Conservation (phyloP, 2,329 filamentous ascomycete genomes). For the Fusarium circinatum region DNA sequence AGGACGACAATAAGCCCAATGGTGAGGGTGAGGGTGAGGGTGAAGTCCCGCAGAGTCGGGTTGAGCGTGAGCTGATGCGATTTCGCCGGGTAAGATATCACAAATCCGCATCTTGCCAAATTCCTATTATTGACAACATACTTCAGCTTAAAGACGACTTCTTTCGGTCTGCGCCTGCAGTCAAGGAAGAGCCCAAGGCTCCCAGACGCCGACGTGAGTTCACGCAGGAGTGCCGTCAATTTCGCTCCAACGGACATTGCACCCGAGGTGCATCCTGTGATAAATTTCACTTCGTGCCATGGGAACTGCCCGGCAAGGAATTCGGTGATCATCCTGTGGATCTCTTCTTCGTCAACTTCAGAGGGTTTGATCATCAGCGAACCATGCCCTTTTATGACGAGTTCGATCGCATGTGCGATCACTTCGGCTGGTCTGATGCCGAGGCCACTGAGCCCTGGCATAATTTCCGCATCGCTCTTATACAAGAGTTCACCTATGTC, state of each 20-base stretch:
- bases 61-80: neutral
- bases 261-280: neutral
- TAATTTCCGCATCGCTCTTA: conserved; percentile 7
- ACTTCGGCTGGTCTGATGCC: neutral
- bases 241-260: neutral
- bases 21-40: neutral
- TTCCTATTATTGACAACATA: neutral
- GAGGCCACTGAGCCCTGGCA: neutral
- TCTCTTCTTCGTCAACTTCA: conserved; percentile 16
- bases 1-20: neutral
- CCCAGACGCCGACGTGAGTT: neutral
- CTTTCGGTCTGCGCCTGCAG: neutral
- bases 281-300: neutral
- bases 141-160: neutral
- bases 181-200: neutral
- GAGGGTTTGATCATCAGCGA: conserved; percentile 2
- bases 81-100: neutral
- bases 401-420: conserved; percentile 2
- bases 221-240: neutral
- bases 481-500: conserved; percentile 13
- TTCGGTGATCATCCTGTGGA: conserved; percentile 3
- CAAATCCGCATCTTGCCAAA: no score
- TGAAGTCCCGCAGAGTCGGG: neutral
- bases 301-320: neutral
- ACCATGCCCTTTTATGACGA: conserved; percentile 8